These are phyloP conservation scores for Aspergillus luchuensis DNA, from an alignment of 2,329 filamentous ascomycete species.

Conservation along the genomic window DNA sequence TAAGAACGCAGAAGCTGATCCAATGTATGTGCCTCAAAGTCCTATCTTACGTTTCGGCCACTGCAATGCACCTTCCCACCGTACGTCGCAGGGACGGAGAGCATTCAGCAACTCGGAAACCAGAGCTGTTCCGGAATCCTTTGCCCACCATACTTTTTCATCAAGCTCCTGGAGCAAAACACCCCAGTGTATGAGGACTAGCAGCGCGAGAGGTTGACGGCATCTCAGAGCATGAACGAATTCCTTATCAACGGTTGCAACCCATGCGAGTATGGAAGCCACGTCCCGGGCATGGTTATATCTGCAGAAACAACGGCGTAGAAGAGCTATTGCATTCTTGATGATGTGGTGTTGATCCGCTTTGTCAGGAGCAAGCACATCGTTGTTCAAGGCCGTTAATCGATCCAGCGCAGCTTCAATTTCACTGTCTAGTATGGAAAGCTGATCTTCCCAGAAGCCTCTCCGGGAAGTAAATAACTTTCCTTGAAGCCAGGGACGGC, in stretches of 20 bases:
- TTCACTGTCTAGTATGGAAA: conserved; percentile 25
- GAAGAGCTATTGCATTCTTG: conserved; percentile 31
- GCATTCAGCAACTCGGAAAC: conserved; percentile 31
- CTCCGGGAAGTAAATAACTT: conserved; percentile 53
- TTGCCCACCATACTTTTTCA: conserved; percentile 39
- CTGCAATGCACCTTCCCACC: conserved; percentile 30
- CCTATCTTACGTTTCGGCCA: conserved; percentile 36
- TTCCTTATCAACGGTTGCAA: conserved; percentile 35
- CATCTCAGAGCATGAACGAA: conserved; percentile 34
- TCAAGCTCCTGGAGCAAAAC: conserved; percentile 36
- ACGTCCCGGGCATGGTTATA: conserved; percentile 29
- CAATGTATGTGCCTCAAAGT: conserved; percentile 17
- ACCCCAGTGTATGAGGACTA: conserved; percentile 42
- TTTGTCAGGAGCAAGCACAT: conserved; percentile 28
- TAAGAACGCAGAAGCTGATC: not conserved
- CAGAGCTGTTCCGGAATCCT: conserved; percentile 33
- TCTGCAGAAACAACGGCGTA: conserved; percentile 33
- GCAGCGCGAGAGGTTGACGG: conserved; percentile 33
- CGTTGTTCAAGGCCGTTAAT: conserved; percentile 32
- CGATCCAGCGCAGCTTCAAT: conserved; percentile 31
- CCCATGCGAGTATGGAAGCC: conserved; percentile 38
- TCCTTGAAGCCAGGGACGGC: conserved; percentile 48
- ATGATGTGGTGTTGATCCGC: conserved; percentile 33
- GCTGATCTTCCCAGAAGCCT: conserved; percentile 46
- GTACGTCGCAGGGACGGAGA: conserved; percentile 23